A percentile compares a stretch with the other conserved stretches of the same genome.
Evolutionary conservation across 495 filamentous ascomycete genomes (phyloP).

Genomic region (Entonaema liquescens): DNA sequence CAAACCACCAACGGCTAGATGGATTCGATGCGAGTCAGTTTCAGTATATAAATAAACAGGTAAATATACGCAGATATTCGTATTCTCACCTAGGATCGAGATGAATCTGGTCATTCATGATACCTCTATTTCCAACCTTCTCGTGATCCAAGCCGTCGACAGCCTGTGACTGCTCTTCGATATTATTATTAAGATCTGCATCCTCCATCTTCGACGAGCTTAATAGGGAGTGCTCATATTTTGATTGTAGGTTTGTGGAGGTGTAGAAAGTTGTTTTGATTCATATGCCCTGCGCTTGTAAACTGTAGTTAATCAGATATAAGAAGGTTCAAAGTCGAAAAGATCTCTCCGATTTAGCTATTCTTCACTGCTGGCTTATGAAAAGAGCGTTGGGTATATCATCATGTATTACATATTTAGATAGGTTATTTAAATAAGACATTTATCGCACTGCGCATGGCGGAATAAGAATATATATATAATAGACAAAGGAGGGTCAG

Average conservation of each 20-base stretch:
- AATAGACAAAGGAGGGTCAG: slow-evolving; percentile 32
- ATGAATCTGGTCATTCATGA: slow-evolving; percentile 51
- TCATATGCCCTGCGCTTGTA: not conserved
- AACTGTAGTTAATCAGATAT: too few species aligned
- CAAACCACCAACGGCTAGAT: slow-evolving; percentile 82
- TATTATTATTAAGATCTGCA: slow-evolving; percentile 62
- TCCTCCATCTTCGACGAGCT: slow-evolving; percentile 64
- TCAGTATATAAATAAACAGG: too few species aligned
- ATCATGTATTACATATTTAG: not conserved
- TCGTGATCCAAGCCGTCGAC: slow-evolving; percentile 51
- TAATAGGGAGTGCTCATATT: not conserved
- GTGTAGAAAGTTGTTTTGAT: slow-evolving; percentile 3
- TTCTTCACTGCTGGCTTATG: not conserved
- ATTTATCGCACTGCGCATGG: not conserved
- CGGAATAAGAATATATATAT: slow-evolving; percentile 1
- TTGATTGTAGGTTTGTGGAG: not conserved
- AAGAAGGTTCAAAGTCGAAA: too few species aligned
- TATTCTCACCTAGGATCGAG: slow-evolving; percentile 64
- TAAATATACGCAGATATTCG: too few species aligned
- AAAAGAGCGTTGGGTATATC: not conserved
- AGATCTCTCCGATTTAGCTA: not conserved
- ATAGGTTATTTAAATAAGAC: too few species aligned
- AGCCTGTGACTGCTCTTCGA: slow-evolving; percentile 57
- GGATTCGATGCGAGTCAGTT: not conserved
- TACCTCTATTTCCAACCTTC: slow-evolving; percentile 43